Evolutionary conservation across 2,329 filamentous ascomycete genomes (phyloP).

Genomic region (Clarireedia hainanense): DNA sequence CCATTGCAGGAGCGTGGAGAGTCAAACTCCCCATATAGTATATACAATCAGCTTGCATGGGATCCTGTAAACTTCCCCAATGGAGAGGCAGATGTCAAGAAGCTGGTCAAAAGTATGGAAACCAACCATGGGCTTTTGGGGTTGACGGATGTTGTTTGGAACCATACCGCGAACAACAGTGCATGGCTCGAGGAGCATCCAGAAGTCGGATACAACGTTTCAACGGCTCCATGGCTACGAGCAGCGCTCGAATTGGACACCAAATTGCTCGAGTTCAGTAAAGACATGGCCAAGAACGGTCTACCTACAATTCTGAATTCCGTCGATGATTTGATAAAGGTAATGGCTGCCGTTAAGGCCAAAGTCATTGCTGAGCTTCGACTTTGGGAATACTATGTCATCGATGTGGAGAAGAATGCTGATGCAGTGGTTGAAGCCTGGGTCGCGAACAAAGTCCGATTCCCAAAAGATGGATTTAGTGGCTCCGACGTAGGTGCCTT

Average conservation of each 20-base stretch:
- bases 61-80: constrained; percentile 75
- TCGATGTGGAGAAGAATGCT: constrained; percentile 68
- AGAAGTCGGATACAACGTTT: constrained; percentile 89
- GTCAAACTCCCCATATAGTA: constrained; percentile 95
- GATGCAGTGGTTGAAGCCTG: constrained; percentile 65
- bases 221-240: constrained; percentile 74
- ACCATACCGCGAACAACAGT: constrained; percentile 94
- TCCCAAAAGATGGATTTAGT: constrained; percentile 45
- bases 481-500: constrained; percentile 41
- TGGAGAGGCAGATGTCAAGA: constrained; percentile 73
- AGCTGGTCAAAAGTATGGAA: constrained; percentile 75
- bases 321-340: constrained; percentile 63
- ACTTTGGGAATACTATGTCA: constrained; percentile 89
- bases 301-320: constrained; percentile 68
- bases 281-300: constrained; percentile 55
- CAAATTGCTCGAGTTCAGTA: constrained; percentile 58
- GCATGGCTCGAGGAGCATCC: constrained; percentile 91
- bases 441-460: constrained; percentile 50
- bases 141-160: constrained; percentile 94
- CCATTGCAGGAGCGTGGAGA: constrained; percentile 80
- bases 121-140: constrained; percentile 76
- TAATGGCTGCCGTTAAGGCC: constrained; percentile 79
- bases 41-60: constrained; percentile 86
- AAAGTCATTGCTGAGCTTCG: constrained; percentile 70
- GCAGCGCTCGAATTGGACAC: constrained; percentile 71